Evolutionary conservation across 2,329 filamentous ascomycete genomes (phyloP).

Genomic region (Aspergillus calidoustus): DNA sequence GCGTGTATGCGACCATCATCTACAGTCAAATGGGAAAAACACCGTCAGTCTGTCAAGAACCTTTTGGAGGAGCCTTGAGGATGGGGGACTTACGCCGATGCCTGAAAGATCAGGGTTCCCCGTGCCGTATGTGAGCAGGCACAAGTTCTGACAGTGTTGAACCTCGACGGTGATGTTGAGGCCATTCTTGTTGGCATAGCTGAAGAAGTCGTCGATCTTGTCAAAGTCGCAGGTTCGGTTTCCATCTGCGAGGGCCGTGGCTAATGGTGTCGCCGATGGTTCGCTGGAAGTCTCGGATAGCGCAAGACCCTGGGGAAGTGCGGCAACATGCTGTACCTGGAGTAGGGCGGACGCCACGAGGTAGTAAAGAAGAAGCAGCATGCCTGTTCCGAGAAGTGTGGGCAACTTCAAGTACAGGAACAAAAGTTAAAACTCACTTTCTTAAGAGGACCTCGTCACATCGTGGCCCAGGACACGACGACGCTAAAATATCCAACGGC

Average conservation of each 20-base stretch:
- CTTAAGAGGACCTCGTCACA: background rate
- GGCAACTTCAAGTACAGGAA: background rate
- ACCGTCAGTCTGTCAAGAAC: background rate
- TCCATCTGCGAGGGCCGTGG: background rate
- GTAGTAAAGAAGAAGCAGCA: background rate
- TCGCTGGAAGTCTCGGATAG: background rate
- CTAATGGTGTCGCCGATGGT: background rate
- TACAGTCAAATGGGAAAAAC: background rate
- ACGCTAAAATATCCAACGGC: background rate
- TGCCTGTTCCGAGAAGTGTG: background rate
- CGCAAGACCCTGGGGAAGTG: slow-evolving; percentile 6
- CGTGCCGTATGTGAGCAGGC: slow-evolving; percentile 13
- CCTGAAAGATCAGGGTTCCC: slow-evolving; percentile 17
- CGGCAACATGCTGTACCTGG: background rate
- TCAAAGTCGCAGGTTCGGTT: slow-evolving; percentile 12
- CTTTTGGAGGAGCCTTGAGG: background rate
- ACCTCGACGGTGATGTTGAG: slow-evolving; percentile 17
- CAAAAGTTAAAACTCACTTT: too few species aligned
- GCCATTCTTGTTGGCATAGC: slow-evolving; percentile 4
- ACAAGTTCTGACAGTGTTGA: slow-evolving; percentile 12
- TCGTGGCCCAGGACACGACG: background rate
- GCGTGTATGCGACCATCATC: slow-evolving; percentile 15
- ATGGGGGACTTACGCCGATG: slow-evolving; percentile 9
- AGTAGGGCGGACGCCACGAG: background rate
- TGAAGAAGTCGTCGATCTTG: slow-evolving; percentile 13